Evolutionary conservation across 257 asterid genomes (phyloP).

Genomic region (Petunia secreta): DNA sequence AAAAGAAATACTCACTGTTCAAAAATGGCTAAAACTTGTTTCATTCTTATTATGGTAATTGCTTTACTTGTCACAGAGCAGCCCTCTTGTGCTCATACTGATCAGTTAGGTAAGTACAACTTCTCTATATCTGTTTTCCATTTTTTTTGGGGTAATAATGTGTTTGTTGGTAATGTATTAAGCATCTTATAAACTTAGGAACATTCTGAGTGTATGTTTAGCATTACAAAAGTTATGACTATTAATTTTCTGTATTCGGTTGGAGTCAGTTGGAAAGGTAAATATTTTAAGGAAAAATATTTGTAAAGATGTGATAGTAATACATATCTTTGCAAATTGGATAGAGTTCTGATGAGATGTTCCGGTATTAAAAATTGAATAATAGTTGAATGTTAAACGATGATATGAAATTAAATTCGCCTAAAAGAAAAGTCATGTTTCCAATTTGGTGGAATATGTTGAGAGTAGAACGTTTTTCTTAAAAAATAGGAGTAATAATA

Average conservation of each 20-base stretch:
- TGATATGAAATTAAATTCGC: background rate
- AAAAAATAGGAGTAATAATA: too few relatives aligned
- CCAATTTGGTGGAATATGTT: too few relatives aligned
- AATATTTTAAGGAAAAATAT: too few relatives aligned
- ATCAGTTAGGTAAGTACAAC: background rate
- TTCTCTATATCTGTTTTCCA: background rate
- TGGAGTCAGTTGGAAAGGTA: too few relatives aligned
- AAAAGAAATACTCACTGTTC: background rate
- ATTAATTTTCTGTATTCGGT: too few relatives aligned
- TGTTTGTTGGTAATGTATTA: too few relatives aligned
- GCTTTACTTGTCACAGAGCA: background rate
- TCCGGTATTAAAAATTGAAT: background rate
- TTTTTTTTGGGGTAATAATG: background rate
- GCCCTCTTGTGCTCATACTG: background rate
- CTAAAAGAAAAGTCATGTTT: too few relatives aligned
- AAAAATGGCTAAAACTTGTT: background rate
- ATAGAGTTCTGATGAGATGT: background rate
- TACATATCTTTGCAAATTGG: background rate
- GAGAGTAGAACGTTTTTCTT: too few relatives aligned
- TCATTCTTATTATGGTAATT: background rate
- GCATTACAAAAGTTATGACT: too few relatives aligned
- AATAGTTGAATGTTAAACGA: background rate
- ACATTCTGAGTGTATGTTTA: too few relatives aligned
- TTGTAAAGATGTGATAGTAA: background rate
- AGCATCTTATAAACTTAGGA: too few relatives aligned